phyloP scores from a whole-genome alignment of 306 rosid species.

The Morella rubra region DNA sequence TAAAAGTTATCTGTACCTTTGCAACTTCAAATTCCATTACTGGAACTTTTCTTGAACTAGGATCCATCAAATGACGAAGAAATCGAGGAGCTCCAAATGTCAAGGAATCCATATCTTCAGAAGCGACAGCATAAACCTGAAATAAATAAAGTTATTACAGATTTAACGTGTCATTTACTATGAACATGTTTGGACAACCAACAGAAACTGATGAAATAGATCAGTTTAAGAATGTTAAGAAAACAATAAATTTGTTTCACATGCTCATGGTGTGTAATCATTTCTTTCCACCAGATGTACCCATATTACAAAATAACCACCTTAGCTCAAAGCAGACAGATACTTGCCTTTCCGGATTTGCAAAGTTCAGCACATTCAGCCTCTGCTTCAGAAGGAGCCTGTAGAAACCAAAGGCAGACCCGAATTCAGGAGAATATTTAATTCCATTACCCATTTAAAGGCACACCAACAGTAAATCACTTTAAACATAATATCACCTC shows the following conservation, averaged over 20 bases:
- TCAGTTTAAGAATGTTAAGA: background rate
- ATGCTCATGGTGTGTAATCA: background rate
- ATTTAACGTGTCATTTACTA: background rate
- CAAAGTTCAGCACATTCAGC: constrained; percentile 97
- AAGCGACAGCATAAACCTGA: constrained; percentile 94
- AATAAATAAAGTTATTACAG: constrained; percentile 21
- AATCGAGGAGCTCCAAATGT: constrained; percentile 93
- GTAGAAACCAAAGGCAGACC: constrained; percentile 40
- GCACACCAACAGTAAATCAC: background rate
- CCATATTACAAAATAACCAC: constrained; percentile 20
- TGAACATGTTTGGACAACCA: constrained; percentile 1
- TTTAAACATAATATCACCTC: constrained; percentile 58
- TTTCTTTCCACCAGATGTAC: background rate
- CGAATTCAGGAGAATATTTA: constrained; percentile 16
- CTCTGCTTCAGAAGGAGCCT: constrained; percentile 99
- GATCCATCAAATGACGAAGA: constrained; percentile 98
- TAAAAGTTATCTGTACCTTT: constrained; percentile 56
- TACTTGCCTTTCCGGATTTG: constrained; percentile 83
- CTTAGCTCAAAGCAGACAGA: constrained; percentile 11
- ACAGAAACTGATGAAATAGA: constrained; percentile 1
- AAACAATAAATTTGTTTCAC: background rate
- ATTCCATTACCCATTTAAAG: background rate
- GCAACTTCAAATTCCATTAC: constrained; percentile 95
- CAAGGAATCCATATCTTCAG: constrained; percentile 97
- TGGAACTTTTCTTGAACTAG: constrained; percentile 92